Evolutionary conservation across 2,329 filamentous ascomycete species (phyloP), one percentile per base, ranked within the genome.

Genomic region (Colletotrichum sp.): DNA sequence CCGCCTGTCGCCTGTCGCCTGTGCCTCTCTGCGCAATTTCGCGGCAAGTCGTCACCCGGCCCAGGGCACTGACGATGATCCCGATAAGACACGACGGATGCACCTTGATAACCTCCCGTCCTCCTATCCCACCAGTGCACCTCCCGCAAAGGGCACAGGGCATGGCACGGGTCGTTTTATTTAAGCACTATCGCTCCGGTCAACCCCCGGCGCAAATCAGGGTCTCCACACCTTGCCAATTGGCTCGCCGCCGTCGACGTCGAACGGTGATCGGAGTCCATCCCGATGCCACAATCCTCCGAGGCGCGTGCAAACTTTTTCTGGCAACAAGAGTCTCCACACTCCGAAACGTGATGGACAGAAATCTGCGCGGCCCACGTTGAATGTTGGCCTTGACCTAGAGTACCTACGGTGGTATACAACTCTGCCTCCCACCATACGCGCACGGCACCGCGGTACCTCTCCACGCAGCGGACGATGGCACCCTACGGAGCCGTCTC

Each of bases 141-240:
- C 49, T 36, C 28, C 21, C n/a, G 60, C 12, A n/a, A 44, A 28
- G 60, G 57, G 55, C 69, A 72, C 69, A 24, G 49, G 21, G 52
- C 73, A 62, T 60, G n/a, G 44, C 44, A 52, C 44, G 69, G 69
- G 64, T 32, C 59, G 28, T 55, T 32, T 60, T 16, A 65, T 69
- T 74, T 68, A 68, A 76, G 57, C 71, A 69, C 65, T 55, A 52
- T 64, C 49, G 70, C 70, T 71, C 74, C 70, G 70, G 57, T 39
- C 57, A 60, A 44, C 74, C 74, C 74, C 74, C 64, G 64, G 74
- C 74, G 74, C 74, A 76, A 76, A 76, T 76, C 74, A 76, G 28
- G 9, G 34, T 74, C 70, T 57, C 70, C 74, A 76, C 59, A 76
- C 21, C 8, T 18, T 30, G 39, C 60, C 30, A 24, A 52, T 52